Base-by-base conservation (phyloP, 768 basidiomycete species). In the Leccinum boreale region DNA sequence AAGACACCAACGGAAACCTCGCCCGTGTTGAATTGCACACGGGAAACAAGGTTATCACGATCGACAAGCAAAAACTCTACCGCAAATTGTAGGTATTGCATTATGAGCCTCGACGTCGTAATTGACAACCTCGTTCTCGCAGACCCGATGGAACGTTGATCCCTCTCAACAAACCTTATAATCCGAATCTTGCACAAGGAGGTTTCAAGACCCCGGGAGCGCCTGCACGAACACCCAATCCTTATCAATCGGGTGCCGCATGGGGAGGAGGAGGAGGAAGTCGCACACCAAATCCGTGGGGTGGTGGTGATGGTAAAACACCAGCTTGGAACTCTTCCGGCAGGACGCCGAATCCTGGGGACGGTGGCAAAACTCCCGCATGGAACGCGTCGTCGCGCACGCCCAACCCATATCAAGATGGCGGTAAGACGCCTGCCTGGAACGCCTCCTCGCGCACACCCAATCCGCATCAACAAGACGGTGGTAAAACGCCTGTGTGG, bases 21-120 rank as follows among this genome's bases (percentile, higher is more conserved):
- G 92, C 89, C 2, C 84, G 97, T 44, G 94, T 99, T 14, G 97
- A 98, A 72, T 77, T 99, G n/a, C 78, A 82, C 59, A 87, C 93
- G 14, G 89, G 88, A 39, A 95, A 94, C 73, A 94, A 92, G 73
- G 79, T 94, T 21, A 86, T 99, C 57, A 87, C 87, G 39, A 86
- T 98, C 57, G 89, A 90, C 50, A 92, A 94, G 67, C 80, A 82
- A 47, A 92, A 90, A 67, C 73, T 96, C 19, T 80, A 83, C 60
- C 80, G 86, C 56, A 81, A 87, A 74, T 71, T 84, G 92, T 92
- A 67, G 67, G 90, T 80, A 48, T n/a, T 24, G 36, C 23, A 26
- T 47, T 31, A 15, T 50, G 33, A 56, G 11, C 5, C 23, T 24
- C 56, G 29, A 17, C 48, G 5, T 46, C n/a, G 24, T 52, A 58